Conservation (phyloP, 2,329 filamentous ascomycete species). For the Xylariales sp. region DNA sequence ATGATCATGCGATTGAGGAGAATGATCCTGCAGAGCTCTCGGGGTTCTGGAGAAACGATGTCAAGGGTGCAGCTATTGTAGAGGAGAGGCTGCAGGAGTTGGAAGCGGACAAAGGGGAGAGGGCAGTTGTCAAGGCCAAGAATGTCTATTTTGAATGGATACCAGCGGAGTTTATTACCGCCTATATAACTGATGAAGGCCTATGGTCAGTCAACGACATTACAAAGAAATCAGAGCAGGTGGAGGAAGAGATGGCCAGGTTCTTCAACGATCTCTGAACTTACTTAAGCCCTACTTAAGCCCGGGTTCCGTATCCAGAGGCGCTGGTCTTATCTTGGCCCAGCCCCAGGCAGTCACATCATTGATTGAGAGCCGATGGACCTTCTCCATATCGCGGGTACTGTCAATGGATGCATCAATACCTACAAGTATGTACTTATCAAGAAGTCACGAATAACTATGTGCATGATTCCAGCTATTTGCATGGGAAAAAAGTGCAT, state of each 20-base stretch:
- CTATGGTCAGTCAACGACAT: conserved; percentile 35
- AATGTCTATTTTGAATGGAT: conserved; percentile 62
- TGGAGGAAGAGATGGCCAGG: conserved; percentile 29
- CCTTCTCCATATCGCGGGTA: too few species aligned
- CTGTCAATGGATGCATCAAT: too few species aligned
- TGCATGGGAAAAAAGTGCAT: too few species aligned
- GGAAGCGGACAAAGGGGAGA: conserved; percentile 1
- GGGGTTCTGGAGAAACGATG: conserved; percentile 36
- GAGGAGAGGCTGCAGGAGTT: conserved; percentile 8
- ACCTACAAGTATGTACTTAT: too few species aligned
- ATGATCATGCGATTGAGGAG: conserved; percentile 42
- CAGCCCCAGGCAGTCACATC: too few species aligned
- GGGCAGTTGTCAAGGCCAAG: conserved; percentile 29
- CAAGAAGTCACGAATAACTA: too few species aligned
- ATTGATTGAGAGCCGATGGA: too few species aligned
- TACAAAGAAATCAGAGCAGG: conserved; percentile 27
- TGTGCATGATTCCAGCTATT: too few species aligned
- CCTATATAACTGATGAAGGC: conserved; percentile 52
- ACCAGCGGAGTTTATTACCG: conserved; percentile 42
- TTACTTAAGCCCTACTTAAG: too few species aligned
- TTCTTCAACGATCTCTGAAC: conserved; percentile 40
- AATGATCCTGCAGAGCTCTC: conserved; percentile 49
- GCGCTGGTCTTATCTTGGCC: too few species aligned
- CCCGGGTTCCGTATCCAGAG: too few species aligned
- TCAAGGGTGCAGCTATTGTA: conserved; percentile 15